These are phyloP conservation scores for Botrytis paeoniae DNA, from an alignment of 2,329 filamentous ascomycete genomes.

Conservation along the genomic window DNA sequence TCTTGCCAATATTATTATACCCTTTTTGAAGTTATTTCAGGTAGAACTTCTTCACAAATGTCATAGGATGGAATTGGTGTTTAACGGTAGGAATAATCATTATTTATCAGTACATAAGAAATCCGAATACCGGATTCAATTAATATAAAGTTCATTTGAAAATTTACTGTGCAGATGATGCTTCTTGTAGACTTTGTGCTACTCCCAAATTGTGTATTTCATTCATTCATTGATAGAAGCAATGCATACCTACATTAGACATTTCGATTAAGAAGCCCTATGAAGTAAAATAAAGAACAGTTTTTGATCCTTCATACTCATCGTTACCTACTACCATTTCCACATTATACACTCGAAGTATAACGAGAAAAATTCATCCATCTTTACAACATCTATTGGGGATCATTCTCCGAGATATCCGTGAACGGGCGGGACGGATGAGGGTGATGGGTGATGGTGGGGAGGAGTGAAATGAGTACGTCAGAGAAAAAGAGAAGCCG, in stretches of 20 bases:
- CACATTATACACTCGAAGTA: neutral
- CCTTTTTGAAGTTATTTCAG: conserved; percentile 5
- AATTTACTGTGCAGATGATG: neutral
- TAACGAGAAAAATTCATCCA: neutral
- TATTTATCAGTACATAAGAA: neutral
- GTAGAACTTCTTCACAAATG: conserved; percentile 3
- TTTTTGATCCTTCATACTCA: neutral
- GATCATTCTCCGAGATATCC: neutral
- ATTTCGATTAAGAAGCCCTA: neutral
- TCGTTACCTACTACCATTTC: neutral
- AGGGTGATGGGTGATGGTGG: neutral
- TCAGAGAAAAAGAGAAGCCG: neutral
- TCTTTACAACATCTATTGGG: neutral
- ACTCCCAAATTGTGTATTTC: neutral
- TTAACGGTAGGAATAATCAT: neutral
- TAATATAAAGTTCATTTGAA: neutral
- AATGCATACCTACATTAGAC: neutral
- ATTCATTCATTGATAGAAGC: neutral
- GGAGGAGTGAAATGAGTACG: neutral
- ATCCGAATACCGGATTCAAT: neutral
- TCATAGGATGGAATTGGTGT: neutral
- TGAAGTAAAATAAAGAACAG: neutral
- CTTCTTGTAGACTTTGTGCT: neutral
- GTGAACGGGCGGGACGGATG: neutral
- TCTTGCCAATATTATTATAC: conserved; percentile 9